These are phyloP conservation scores for Hyphopichia pseudoburtonii DNA, from an alignment of 1,139 yeast genomes.

Conservation along the genomic window DNA sequence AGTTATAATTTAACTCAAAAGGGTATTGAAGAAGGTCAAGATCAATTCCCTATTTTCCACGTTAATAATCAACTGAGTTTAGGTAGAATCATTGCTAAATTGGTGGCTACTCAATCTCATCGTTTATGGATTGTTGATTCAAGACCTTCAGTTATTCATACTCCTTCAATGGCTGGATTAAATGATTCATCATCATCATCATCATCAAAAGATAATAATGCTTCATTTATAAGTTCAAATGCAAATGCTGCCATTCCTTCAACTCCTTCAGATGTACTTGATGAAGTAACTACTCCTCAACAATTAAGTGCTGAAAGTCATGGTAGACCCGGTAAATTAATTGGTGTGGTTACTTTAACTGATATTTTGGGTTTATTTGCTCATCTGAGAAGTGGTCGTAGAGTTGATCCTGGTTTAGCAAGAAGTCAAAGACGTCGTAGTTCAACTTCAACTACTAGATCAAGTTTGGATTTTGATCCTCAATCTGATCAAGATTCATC, in stretches of 20 bases:
- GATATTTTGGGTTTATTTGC: conserved; percentile 85
- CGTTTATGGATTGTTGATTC: conserved; percentile 90
- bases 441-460: conserved; percentile 46
- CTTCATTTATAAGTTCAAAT: conserved; percentile 1
- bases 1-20: conserved; percentile 82
- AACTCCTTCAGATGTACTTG: background rate
- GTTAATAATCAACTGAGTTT: conserved; percentile 77
- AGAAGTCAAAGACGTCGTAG: conserved; percentile 84
- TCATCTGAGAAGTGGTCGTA: conserved; percentile 56
- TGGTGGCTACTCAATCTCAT: conserved; percentile 93
- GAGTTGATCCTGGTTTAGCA: conserved; percentile 79
- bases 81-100: conserved; percentile 87
- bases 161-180: too few relatives aligned
- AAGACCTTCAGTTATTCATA: conserved; percentile 13
- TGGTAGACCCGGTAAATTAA: conserved; percentile 69
- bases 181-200: too few relatives aligned
- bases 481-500: background rate
- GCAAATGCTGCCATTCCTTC: background rate
- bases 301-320: conserved; percentile 8
- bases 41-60: conserved; percentile 94
- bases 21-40: conserved; percentile 93
- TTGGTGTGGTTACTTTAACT: conserved; percentile 89
- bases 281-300: background rate
- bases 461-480: conserved; percentile 30
- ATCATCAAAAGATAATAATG: conserved; percentile 6